phyloP scores from a whole-genome alignment of 768 basidiomycete species.

The Paxillus ammoniavirescens region DNA sequence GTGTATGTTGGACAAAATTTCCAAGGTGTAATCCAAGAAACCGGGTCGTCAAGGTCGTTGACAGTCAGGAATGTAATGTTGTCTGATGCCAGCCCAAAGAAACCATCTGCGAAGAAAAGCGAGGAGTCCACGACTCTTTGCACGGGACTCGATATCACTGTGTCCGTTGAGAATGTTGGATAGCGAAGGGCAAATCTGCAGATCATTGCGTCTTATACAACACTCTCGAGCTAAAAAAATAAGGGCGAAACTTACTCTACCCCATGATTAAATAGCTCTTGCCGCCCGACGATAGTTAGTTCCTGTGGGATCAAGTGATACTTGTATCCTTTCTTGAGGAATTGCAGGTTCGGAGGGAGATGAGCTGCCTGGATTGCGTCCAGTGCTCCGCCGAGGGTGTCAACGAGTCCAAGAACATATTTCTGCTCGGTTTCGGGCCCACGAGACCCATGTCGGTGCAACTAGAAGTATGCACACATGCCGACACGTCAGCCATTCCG shows the following conservation, averaged over 20 bases:
- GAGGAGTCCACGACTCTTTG: conserved; percentile 38
- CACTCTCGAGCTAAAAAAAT: neutral
- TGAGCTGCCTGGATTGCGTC: conserved; percentile 23
- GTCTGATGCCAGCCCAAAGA: conserved; percentile 34
- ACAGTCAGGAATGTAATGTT: conserved; percentile 30
- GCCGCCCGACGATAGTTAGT: conserved; percentile 37
- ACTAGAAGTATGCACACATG: conserved; percentile 19
- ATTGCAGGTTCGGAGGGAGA: conserved; percentile 34
- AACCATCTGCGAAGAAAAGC: conserved; percentile 39
- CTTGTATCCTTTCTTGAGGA: conserved; percentile 37
- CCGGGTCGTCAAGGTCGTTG: conserved; percentile 33
- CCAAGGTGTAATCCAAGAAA: conserved; percentile 43
- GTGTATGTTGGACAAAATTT: conserved; percentile 33
- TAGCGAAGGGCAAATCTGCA: conserved; percentile 23
- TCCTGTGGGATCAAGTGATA: conserved; percentile 34
- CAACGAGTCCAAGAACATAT: conserved; percentile 33
- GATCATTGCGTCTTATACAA: neutral
- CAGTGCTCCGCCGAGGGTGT: conserved; percentile 27
- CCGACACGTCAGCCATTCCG: neutral
- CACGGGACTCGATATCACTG: conserved; percentile 11
- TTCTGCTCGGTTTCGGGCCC: conserved; percentile 32
- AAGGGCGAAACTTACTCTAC: conserved; percentile 27
- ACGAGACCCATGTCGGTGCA: conserved; percentile 43
- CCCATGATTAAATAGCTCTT: conserved; percentile 40
- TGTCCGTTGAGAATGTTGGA: conserved; percentile 18